Conservation (phyloP, 1,139 yeast species). For the Saccharomyces hybrid region DNA sequence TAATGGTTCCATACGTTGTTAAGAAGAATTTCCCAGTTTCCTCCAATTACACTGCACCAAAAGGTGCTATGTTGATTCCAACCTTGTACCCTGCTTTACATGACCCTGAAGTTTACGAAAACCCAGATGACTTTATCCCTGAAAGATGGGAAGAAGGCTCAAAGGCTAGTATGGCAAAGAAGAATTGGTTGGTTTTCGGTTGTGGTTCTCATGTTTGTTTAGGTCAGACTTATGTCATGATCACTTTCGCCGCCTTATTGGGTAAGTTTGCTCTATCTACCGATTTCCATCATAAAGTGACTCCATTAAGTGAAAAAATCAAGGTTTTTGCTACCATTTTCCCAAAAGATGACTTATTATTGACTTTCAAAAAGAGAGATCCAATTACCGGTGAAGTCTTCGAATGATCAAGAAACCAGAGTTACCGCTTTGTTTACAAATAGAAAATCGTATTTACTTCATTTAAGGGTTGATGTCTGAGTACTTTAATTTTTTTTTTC, state of each 20-base stretch:
- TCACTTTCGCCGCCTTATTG: constrained; percentile 79
- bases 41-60: constrained; percentile 81
- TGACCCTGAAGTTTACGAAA: constrained; percentile 91
- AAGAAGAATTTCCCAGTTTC: constrained; percentile 81
- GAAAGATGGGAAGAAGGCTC: constrained; percentile 86
- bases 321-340: constrained; percentile 96
- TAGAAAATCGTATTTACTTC: neutral
- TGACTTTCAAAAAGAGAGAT: constrained; percentile 64
- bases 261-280: constrained; percentile 81
- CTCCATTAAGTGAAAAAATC: constrained; percentile 80
- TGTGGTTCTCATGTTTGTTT: constrained; percentile 97
- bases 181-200: constrained; percentile 95
- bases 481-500: neutral
- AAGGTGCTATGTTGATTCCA: constrained; percentile 95
- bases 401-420: constrained; percentile 10
- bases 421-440: neutral
- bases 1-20: constrained; percentile 95
- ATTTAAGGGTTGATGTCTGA: neutral
- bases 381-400: constrained; percentile 32
- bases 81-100: constrained; percentile 92
- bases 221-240: constrained; percentile 88
- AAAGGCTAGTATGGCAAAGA: constrained; percentile 53
- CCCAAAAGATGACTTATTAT: constrained; percentile 89
- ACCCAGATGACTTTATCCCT: constrained; percentile 90
- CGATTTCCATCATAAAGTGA: constrained; percentile 74